Evolutionary conservation across 2,329 filamentous ascomycete genomes (phyloP), one percentile per base, ranked within the genome.

Genomic region (Diaporthe vexans): DNA sequence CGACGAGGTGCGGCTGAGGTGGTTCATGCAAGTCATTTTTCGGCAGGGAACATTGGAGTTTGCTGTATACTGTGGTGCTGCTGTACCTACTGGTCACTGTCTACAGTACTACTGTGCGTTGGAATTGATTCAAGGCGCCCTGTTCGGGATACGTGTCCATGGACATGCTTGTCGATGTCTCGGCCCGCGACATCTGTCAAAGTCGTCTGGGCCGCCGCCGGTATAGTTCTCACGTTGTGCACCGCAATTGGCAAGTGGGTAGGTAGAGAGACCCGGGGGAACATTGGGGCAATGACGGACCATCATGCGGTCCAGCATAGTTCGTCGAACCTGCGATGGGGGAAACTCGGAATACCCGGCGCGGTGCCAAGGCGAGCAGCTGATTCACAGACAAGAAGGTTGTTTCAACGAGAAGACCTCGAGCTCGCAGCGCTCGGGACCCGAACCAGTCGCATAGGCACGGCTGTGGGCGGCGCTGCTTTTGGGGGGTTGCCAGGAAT

Each of bases 331-430:
- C 46, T 52, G 40, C 51, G 29, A 11, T 35, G 7, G 46, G 17
- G 43, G 24, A 19, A 46, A 21, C 11, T 52, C 61, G 61, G 61
- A 37, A 17, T 37, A 52, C 46, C 61, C 46, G 61, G 46, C 2
- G 21, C 29, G 46, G 61, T 52, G 61, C 61, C 61, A 67, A 67
- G 61, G 46, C 61, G 61, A 67, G 46, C 46, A 21, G 52, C 63
- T 67, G 63, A 67, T 67, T 67, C 63, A 40, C 63, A 67, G 24
- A 26, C 46, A 67, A 37, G 35, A 67, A 67, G 63, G 63, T 52
- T 67, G 63, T 67, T 67, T 67, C 63, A 67, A 67, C 46, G 21
- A 67, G 63, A 52, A 52, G 46, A 43, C 40, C 13, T 43, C 13
- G 15, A 43, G 40, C 40, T 43, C 37, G 63, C 35, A 26, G 29